Conservation (phyloP, 108 stramenopile species). For the Thalassiosira profunda region DNA sequence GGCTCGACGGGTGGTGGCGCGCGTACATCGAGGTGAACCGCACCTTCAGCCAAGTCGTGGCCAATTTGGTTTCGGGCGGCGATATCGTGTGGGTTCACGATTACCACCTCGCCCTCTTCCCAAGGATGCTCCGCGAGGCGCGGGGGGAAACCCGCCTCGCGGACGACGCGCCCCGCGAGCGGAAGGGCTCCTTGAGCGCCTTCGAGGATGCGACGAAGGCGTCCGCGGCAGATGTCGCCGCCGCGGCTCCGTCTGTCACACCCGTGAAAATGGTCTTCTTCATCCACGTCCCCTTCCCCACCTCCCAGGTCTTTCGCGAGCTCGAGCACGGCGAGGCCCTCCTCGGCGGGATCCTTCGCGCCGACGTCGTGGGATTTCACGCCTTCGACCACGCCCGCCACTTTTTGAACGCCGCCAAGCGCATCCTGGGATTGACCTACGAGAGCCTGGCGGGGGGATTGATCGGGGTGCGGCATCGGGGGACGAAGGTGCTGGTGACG, state of each 20-base stretch:
- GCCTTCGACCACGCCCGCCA: conserved; percentile 99
- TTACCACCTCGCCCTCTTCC: conserved; percentile 97
- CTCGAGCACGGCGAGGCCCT: conserved; percentile 94
- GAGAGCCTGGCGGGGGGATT: conserved; percentile 92
- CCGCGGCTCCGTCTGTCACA: conserved; percentile 1
- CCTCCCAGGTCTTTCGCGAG: conserved; percentile 97
- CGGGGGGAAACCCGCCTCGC: conserved; percentile 32
- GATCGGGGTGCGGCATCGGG: conserved; percentile 93
- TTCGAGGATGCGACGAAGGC: too few relatives aligned
- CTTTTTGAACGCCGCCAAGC: conserved; percentile 98
- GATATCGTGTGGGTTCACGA: conserved; percentile 99
- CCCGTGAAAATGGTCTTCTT: conserved; percentile 94
- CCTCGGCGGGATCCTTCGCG: conserved; percentile 96
- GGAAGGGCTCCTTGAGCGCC: background rate
- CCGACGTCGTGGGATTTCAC: conserved; percentile 99
- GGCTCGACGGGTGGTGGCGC: conserved; percentile 88
- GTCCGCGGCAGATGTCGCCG: background rate
- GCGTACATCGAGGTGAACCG: conserved; percentile 90
- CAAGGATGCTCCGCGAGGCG: conserved; percentile 74
- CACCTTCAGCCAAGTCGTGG: conserved; percentile 79
- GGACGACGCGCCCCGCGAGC: background rate
- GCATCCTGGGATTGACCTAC: conserved; percentile 96
- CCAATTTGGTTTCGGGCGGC: conserved; percentile 51
- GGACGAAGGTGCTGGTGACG: conserved; percentile 94
- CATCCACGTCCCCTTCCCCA: conserved; percentile 99